A percentile compares a stretch with the other conserved stretches of the same genome.
These are phyloP conservation scores for Pleurostoma richardsiae DNA, from an alignment of 2,329 filamentous ascomycete genomes.

Conservation along the genomic window DNA sequence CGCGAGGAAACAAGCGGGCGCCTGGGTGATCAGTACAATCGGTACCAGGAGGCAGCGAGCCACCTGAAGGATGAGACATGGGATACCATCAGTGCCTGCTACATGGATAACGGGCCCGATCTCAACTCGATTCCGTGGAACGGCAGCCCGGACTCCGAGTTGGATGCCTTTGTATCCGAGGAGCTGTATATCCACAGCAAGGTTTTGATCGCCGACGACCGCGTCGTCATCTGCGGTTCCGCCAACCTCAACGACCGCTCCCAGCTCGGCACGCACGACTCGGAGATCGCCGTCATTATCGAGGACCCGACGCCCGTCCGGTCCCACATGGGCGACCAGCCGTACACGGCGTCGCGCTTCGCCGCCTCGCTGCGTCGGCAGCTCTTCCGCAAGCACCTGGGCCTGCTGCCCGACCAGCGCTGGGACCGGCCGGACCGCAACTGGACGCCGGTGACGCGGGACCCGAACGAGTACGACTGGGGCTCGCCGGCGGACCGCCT, in stretches of 20 bases:
- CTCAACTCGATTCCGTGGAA: slow-evolving; percentile 56
- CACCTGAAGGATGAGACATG: slow-evolving; percentile 52
- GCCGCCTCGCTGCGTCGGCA: slow-evolving; percentile 77
- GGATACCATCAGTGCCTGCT: slow-evolving; percentile 74
- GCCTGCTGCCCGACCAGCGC: slow-evolving; percentile 70
- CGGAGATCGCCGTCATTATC: slow-evolving; percentile 84
- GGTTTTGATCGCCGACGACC: slow-evolving; percentile 76
- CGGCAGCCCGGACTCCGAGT: slow-evolving; percentile 49
- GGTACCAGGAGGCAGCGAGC: slow-evolving; percentile 67
- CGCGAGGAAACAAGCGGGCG: slow-evolving; percentile 22
- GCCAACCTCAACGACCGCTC: slow-evolving; percentile 58
- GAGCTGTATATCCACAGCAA: slow-evolving; percentile 63
- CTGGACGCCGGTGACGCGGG: slow-evolving; percentile 67
- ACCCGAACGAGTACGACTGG: slow-evolving; percentile 70
- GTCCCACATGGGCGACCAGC: slow-evolving; percentile 66
- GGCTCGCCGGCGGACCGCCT: slow-evolving; percentile 61
- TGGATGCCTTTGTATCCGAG: slow-evolving; percentile 58
- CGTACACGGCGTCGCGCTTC: slow-evolving; percentile 68
- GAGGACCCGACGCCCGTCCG: slow-evolving; percentile 70
- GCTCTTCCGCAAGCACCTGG: slow-evolving; percentile 88
- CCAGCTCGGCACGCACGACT: slow-evolving; percentile 79
- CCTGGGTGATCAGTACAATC: slow-evolving; percentile 48
- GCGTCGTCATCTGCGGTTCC: slow-evolving; percentile 73
- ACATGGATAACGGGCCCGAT: slow-evolving; percentile 73
- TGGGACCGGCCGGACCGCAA: slow-evolving; percentile 66